phyloP scores from a whole-genome alignment of 352 stramenopile genomes.

The Lagenidium giganteum region DNA sequence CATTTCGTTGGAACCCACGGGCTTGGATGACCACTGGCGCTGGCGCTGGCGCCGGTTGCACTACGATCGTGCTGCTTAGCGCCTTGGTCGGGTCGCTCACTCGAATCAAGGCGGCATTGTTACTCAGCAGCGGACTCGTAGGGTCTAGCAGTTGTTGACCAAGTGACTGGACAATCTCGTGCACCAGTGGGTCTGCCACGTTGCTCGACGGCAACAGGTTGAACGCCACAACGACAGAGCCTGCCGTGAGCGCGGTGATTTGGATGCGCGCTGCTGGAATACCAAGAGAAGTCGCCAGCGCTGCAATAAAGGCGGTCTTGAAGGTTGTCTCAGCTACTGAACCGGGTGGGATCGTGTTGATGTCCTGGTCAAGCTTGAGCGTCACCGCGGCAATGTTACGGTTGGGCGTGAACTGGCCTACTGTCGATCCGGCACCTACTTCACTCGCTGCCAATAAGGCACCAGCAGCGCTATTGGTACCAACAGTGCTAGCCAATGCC shows the following conservation, averaged over 20 bases:
- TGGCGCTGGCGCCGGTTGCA: slow-evolving; percentile 4
- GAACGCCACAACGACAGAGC: slow-evolving; percentile 68
- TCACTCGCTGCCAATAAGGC: too few relatives aligned
- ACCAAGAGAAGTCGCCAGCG: slow-evolving; percentile 28
- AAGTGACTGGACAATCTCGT: slow-evolving; percentile 37
- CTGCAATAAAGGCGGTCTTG: slow-evolving; percentile 31
- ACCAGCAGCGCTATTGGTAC: slow-evolving; percentile 18
- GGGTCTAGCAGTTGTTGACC: slow-evolving; percentile 32
- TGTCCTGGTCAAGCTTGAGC: slow-evolving; percentile 59
- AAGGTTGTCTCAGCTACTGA: slow-evolving; percentile 45
- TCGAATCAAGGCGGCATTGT: slow-evolving; percentile 12
- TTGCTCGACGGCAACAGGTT: slow-evolving; percentile 42
- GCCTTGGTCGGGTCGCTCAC: slow-evolving; percentile 29
- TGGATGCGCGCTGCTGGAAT: slow-evolving; percentile 47
- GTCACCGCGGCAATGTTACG: slow-evolving; percentile 41
- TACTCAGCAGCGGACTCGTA: slow-evolving; percentile 27
- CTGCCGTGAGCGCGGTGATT: slow-evolving; percentile 39
- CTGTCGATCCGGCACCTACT: too few relatives aligned
- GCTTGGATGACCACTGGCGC: slow-evolving; percentile 29
- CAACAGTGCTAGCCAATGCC: slow-evolving; percentile 21
- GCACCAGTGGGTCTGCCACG: slow-evolving; percentile 37
- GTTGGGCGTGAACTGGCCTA: slow-evolving; percentile 33
- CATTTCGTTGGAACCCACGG: slow-evolving; percentile 50
- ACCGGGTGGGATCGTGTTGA: slow-evolving; percentile 37
- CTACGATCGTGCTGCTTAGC: slow-evolving; percentile 24